Evolutionary conservation across 2,329 filamentous ascomycete species (phyloP), one percentile per base, ranked within the genome.

Genomic region (Canariomyces notabilis): DNA sequence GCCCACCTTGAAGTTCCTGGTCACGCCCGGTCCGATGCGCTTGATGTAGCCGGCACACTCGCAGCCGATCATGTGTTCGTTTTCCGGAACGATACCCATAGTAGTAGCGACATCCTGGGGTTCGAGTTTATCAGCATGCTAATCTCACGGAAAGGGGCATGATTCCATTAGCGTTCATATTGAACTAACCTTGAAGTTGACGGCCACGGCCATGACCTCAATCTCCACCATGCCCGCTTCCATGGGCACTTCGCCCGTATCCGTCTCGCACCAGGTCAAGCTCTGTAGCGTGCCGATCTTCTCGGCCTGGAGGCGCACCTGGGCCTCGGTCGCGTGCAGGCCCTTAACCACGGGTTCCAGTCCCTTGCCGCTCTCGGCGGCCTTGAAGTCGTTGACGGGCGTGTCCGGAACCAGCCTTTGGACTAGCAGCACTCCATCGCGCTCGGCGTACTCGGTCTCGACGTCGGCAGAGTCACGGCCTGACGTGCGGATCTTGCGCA

Each of bases 121-220:
- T n/a, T n/a, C n/a, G n/a, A n/a, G n/a, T n/a, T n/a, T n/a, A n/a
- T n/a, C n/a, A n/a, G n/a, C n/a, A n/a, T n/a, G n/a, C n/a, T n/a
- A n/a, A n/a, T n/a, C n/a, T n/a, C n/a, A n/a, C n/a, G n/a, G n/a
- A n/a, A n/a, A n/a, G n/a, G n/a, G n/a, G n/a, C n/a, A n/a, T n/a
- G n/a, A n/a, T n/a, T n/a, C 6, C 22, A 26, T 6, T 26, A 26
- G 22, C 6, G 22, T 11, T 6, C 22, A 11, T 26, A 26, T 6
- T 6, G 22, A 26, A 26, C 22, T 11, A 6, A 26, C 22, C 19
- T 60, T 60, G 51, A 66, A 68, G 37, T 70, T 70, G 3, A 71
- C 43, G 11, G 66, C 68, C 4, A 56, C 44, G 1, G 67, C 61
- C 41, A 54, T 48, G 0, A 63, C 46, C 34, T 67, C 52, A 5